Conservation (phyloP, 2,329 filamentous ascomycete genomes). For the Penicillium griseofulvum region DNA sequence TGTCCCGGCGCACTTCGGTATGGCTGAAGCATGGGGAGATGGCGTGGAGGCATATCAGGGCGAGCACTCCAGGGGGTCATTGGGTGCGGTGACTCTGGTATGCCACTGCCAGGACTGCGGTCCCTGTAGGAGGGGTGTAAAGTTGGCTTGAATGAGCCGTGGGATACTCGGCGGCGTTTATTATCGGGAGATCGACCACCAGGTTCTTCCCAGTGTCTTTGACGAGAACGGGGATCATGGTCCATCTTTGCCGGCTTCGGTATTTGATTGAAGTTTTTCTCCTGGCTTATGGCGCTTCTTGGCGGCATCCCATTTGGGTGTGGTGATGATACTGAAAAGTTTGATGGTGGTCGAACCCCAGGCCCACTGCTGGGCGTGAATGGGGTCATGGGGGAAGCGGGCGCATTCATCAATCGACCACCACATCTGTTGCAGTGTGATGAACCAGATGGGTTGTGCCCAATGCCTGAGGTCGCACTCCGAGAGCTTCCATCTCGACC, state of each 20-base stretch:
- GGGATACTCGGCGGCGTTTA: conserved; percentile 61
- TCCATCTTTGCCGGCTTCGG: conserved; percentile 28
- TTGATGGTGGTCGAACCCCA: conserved; percentile 16
- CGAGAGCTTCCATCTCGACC: conserved; percentile 53
- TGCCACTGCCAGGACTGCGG: conserved; percentile 19
- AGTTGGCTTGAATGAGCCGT: conserved; percentile 38
- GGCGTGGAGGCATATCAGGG: conserved; percentile 32
- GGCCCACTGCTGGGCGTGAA: conserved; percentile 35
- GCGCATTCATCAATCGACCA: conserved; percentile 49
- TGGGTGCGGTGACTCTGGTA: conserved; percentile 42
- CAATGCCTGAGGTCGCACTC: conserved; percentile 33
- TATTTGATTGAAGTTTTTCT: conserved; percentile 23
- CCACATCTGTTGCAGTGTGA: conserved; percentile 46
- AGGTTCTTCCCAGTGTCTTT: conserved; percentile 31
- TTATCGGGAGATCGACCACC: conserved; percentile 53
- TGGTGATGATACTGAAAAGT: conserved; percentile 34
- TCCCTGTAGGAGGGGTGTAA: conserved; percentile 33
- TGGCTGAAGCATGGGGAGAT: conserved; percentile 55
- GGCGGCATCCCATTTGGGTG: conserved; percentile 25
- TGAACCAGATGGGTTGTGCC: conserved; percentile 37
- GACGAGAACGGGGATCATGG: conserved; percentile 25
- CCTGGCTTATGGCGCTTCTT: conserved; percentile 24
- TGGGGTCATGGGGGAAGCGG: conserved; percentile 42
- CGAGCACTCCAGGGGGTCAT: conserved; percentile 46
- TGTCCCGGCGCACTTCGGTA: conserved; percentile 25